phyloP scores from a whole-genome alignment of 305 asterid species.

The Ajuga reptans region DNA sequence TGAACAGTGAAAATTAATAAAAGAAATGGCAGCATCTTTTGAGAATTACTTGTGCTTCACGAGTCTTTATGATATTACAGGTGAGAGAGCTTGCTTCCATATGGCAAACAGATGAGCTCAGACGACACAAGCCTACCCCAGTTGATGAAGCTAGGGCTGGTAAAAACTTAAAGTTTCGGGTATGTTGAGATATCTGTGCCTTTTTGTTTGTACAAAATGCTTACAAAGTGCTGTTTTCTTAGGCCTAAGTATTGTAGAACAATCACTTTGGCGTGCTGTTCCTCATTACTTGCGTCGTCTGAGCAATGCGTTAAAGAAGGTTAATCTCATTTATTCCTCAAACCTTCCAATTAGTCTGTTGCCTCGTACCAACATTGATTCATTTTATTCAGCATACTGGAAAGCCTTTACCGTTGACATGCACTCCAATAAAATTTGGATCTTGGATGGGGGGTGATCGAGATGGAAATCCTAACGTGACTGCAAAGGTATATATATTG shows the following conservation, averaged over 20 bases:
- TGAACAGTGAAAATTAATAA: background rate
- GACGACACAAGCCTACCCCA: slow-evolving; percentile 97
- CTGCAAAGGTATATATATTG: slow-evolving; percentile 61
- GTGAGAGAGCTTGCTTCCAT: slow-evolving; percentile 90
- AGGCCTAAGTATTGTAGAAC: slow-evolving; percentile 94
- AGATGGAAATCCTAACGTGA: slow-evolving; percentile 98
- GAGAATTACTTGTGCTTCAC: background rate
- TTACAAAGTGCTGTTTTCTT: slow-evolving; percentile 18
- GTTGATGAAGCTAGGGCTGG: slow-evolving; percentile 99
- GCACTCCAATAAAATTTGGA: slow-evolving; percentile 97
- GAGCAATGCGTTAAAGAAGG: slow-evolving; percentile 93
- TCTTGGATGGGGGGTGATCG: slow-evolving; percentile 99
- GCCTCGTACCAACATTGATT: slow-evolving; percentile 11
- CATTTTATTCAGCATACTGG: slow-evolving; percentile 74
- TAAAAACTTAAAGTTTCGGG: slow-evolving; percentile 19
- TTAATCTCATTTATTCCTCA: slow-evolving; percentile 23
- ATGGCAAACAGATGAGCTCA: slow-evolving; percentile 98
- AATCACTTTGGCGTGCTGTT: slow-evolving; percentile 95
- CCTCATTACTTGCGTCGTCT: slow-evolving; percentile 92
- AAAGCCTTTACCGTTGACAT: slow-evolving; percentile 80
- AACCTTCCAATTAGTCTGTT: slow-evolving; percentile 2
- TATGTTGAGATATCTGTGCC: background rate
- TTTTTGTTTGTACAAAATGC: slow-evolving; percentile 3
- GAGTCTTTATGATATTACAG: slow-evolving; percentile 34
- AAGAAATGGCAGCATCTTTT: background rate